Evolutionary conservation across 805 yeast species (phyloP).

Genomic region (Zygoascus bituminiphila): DNA sequence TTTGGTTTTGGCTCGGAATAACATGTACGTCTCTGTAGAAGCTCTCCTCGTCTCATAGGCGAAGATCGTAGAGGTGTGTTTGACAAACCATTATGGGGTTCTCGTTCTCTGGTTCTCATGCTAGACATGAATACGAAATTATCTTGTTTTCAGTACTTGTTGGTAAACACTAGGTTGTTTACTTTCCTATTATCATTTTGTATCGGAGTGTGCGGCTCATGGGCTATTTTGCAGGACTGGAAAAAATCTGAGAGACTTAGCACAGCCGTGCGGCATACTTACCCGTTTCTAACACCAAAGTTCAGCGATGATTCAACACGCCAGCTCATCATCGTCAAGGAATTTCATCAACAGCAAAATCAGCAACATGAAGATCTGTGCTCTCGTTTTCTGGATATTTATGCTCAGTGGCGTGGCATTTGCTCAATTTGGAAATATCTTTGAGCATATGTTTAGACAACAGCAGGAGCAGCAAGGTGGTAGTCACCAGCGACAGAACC

Average conservation of each 20-base stretch:
- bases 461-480: constrained; percentile 20
- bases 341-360: no score
- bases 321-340: not conserved
- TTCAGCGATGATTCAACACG: no score
- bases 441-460: constrained; percentile 30
- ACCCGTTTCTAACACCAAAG: not conserved
- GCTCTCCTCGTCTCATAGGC: not conserved
- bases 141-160: no score
- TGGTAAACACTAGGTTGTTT: no score
- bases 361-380: not conserved
- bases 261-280: not conserved
- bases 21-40: not conserved
- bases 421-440: constrained; percentile 40
- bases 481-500: constrained; percentile 29
- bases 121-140: no score
- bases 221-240: no score
- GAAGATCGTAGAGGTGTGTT: not conserved
- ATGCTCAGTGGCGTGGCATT: constrained; percentile 10
- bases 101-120: no score
- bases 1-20: not conserved
- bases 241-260: no score
- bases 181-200: no score
- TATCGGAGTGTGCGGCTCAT: no score
- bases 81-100: no score
- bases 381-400: constrained; percentile 6